phyloP scores from a whole-genome alignment of 177 flowering plant species.

The Vitis hybrid region DNA sequence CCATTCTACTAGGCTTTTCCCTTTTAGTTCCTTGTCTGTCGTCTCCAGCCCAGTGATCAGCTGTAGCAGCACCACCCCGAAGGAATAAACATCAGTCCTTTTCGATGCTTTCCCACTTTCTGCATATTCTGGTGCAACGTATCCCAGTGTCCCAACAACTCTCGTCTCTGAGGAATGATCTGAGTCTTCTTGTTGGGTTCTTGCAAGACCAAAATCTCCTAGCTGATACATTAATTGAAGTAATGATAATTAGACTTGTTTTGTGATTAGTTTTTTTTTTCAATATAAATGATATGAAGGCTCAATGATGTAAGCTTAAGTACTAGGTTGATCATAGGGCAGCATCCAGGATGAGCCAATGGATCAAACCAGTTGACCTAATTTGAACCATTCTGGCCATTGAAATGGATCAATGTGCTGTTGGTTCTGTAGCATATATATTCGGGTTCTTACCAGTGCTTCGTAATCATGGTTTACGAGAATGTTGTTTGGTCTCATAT shows the following conservation, averaged over 20 bases:
- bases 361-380: background rate
- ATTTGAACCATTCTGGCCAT: background rate
- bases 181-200: constrained; percentile 39
- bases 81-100: constrained; percentile 74
- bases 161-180: constrained; percentile 47
- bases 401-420: background rate
- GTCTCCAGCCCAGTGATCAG: constrained; percentile 61
- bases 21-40: constrained; percentile 43
- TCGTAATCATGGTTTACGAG: constrained; percentile 67
- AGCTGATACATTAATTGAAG: constrained; percentile 31
- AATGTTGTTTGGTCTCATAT: constrained; percentile 71
- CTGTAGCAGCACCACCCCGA: constrained; percentile 71
- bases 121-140: constrained; percentile 79
- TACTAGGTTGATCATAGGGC: too few species aligned
- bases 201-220: constrained; percentile 76
- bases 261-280: too few species aligned
- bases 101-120: constrained; percentile 60
- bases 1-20: constrained; percentile 68
- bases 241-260: background rate
- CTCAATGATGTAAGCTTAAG: too few species aligned
- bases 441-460: constrained; percentile 42
- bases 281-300: too few species aligned
- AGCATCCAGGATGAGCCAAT: background rate
- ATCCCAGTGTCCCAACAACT: constrained; percentile 65
- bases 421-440: background rate